Evolutionary conservation across 176 grass and related monocot genomes (phyloP).

Genomic region (Zoysia japonica): DNA sequence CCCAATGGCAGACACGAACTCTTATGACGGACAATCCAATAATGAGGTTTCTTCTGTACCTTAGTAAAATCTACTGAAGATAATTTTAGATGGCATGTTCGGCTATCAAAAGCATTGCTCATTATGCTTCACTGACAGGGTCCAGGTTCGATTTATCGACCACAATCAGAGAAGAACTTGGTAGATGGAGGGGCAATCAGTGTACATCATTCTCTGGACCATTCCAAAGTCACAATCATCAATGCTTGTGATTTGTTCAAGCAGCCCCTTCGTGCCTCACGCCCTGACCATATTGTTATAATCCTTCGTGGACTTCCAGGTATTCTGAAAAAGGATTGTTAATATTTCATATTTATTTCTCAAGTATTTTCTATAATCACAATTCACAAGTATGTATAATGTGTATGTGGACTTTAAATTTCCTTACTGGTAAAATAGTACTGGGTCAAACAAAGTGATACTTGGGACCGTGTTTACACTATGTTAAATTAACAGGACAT

Average conservation of each 20-base stretch:
- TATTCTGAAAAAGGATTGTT: conserved; percentile 27
- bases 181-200: conserved; percentile 37
- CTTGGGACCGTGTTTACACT: conserved; percentile 12
- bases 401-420: not conserved
- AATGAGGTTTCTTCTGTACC: conserved; percentile 38
- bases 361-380: not conserved
- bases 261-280: conserved; percentile 66
- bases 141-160: conserved; percentile 41
- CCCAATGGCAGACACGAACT: conserved; percentile 34
- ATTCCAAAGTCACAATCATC: conserved; percentile 54
- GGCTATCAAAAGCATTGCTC: conserved; percentile 31
- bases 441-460: not conserved
- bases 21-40: conserved; percentile 38
- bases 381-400: not conserved
- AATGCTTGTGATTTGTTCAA: conserved; percentile 80
- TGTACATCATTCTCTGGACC: conserved; percentile 34
- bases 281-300: conserved; percentile 93
- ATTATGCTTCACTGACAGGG: conserved; percentile 42
- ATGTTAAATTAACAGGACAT: not conserved
- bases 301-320: conserved; percentile 96
- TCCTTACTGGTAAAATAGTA: not conserved
- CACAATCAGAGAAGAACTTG: conserved; percentile 41
- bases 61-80: not conserved
- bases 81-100: conserved; percentile 7
- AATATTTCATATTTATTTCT: conserved; percentile 19